A percentile compares a stretch with the other conserved stretches of the same genome.
Evolutionary conservation across 2,329 filamentous ascomycete species (phyloP).

Genomic region (Clonostachys chloroleuca): DNA sequence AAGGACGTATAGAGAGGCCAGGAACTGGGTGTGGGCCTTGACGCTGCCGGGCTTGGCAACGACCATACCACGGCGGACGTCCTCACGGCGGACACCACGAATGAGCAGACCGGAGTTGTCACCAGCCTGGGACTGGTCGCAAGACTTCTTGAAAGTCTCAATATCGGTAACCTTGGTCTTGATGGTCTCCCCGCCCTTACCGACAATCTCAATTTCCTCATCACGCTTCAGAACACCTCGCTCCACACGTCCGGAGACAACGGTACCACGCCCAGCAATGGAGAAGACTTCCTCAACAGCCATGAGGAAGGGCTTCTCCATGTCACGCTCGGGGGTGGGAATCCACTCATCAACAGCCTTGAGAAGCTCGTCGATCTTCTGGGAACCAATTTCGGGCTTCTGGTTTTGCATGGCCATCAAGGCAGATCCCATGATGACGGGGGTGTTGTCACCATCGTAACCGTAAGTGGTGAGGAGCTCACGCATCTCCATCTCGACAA

Average conservation of each 20-base stretch:
- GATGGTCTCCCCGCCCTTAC: constrained; percentile 75
- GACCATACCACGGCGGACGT: constrained; percentile 93
- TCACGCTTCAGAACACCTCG: constrained; percentile 93
- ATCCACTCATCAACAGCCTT: constrained; percentile 92
- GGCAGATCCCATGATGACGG: constrained; percentile 94
- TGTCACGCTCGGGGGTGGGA: constrained; percentile 86
- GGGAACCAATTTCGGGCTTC: constrained; percentile 77
- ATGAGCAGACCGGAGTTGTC: constrained; percentile 98
- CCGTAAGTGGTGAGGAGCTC: constrained; percentile 90
- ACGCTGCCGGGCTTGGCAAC: constrained; percentile 76
- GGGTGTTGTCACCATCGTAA: constrained; percentile 97
- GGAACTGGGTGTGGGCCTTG: constrained; percentile 87
- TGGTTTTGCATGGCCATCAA: constrained; percentile 89
- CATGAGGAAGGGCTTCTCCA: constrained; percentile 99
- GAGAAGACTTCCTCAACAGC: constrained; percentile 92
- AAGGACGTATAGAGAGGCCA: constrained; percentile 94
- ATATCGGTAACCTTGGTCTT: constrained; percentile 99
- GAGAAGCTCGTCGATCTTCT: constrained; percentile 90
- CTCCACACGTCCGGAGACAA: constrained; percentile 95
- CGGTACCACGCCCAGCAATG: constrained; percentile 89
- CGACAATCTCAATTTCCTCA: constrained; percentile 88
- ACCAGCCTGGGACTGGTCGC: constrained; percentile 90
- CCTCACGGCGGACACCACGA: constrained; percentile 93
- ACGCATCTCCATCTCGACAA: constrained; percentile 99
- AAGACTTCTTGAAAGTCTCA: constrained; percentile 99